Base-by-base conservation (phyloP, 1,284 basidiomycete species). In the Leccinum solheimii region DNA sequence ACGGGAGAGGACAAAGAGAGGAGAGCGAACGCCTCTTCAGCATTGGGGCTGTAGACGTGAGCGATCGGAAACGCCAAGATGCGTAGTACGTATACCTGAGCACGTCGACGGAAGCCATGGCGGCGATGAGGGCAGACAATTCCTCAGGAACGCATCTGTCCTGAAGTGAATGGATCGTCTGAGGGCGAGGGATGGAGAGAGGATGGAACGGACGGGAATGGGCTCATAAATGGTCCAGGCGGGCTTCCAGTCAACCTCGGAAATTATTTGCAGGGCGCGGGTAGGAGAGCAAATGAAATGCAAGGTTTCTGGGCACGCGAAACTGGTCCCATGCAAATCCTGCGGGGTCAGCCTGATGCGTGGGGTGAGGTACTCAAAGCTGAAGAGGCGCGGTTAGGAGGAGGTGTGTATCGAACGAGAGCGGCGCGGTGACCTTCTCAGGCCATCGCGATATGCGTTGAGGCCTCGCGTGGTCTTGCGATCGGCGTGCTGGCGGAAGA, bases 241-340 rank as follows among this genome's bases (percentile, higher is more conserved):
- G 2, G 90, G 86, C 16, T 76, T 71, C 90, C 91, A 92, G 14
- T 79, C 73, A 8, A 90, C 80, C 71, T 95, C 87, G 55, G 83
- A 79, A 66, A 91, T 77, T 58, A 97, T 90, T 1, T 78, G 78
- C 6, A 77, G 72, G 1, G 34, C 34, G 34, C 34, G 34, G 34
- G 34, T 34, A 13, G 92, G 91, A 8, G 91, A 92, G 72, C 94
- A 97, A 16, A 96, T 90, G 66, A 96, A 93, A 74, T 98, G 95
- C 19, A 98, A 14, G 34, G 13, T 36, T 14, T 5, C 13, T 34
- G 34, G 34, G 34, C 11, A 34, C 34, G 5, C 34, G 34, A 34
- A 14, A 34, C 13, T 34, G 4, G 87, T 88, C 3, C 77, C 80
- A 14, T 69, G 67, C 50, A 94, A 77, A 75, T 96, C 92, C 56